A percentile compares a stretch with the other conserved stretches of the same genome.
Conservation (phyloP, 768 basidiomycete genomes). For the Boletus vinaceobasis region DNA sequence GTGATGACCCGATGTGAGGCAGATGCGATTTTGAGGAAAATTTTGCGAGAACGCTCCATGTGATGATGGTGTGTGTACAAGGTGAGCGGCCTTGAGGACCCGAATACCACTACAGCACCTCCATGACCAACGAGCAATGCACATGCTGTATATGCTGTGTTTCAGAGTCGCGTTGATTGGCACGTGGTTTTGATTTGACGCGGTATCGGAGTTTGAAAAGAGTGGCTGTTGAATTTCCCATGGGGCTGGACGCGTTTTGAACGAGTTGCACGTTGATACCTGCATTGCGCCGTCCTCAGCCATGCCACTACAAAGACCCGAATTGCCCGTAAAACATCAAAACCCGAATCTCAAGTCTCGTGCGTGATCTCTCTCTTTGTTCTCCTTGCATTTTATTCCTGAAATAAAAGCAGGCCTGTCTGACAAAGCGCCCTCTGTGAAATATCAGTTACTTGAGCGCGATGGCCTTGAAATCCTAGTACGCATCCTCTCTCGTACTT, state of each 20-base stretch:
- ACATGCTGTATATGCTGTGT: no score
- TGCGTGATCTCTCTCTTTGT: conserved; percentile 23
- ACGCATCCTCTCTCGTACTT: conserved; percentile 23
- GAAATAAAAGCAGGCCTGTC: conserved; percentile 34
- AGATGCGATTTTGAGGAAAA: not conserved
- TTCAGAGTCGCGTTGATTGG: no score
- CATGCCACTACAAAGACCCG: conserved; percentile 43
- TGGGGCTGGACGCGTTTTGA: conserved; percentile 32
- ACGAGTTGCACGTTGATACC: conserved; percentile 24
- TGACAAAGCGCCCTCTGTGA: conserved; percentile 63
- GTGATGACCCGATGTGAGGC: not conserved
- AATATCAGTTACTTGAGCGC: conserved; percentile 88
- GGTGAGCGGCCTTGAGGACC: no score
- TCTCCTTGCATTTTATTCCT: not conserved
- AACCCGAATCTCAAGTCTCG: conserved; percentile 49
- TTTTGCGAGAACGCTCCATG: no score
- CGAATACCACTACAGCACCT: no score
- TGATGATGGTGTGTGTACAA: no score
- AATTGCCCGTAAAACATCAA: conserved; percentile 47
- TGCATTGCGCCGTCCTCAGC: not conserved
- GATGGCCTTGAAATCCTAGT: conserved; percentile 87
- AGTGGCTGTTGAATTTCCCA: conserved; percentile 33
- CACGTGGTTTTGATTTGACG: conserved; percentile 12
- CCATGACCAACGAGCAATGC: no score
- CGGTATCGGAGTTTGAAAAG: conserved; percentile 29